phyloP scores from a whole-genome alignment of 2,329 filamentous ascomycete species.

The Exophiala lecanii-corni region DNA sequence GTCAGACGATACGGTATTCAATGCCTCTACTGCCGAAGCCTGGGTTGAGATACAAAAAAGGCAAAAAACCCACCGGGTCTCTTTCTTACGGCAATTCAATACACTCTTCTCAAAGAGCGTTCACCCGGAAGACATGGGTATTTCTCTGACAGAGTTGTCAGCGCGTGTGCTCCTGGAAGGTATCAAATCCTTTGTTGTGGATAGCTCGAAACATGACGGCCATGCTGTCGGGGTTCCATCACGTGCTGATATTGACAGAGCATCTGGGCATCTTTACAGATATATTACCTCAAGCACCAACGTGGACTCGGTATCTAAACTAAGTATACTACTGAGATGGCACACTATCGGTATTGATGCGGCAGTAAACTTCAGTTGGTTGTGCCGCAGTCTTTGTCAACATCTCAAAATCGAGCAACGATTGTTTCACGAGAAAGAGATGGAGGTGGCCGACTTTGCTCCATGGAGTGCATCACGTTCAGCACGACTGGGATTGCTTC shows the following conservation, averaged over 20 bases:
- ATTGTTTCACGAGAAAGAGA: constrained; percentile 31
- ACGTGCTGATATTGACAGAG: constrained; percentile 36
- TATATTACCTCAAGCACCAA: constrained; percentile 36
- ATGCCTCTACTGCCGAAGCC: constrained; percentile 37
- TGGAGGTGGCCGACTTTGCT: constrained; percentile 33
- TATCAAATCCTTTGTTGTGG: constrained; percentile 40
- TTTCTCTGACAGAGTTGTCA: constrained; percentile 5
- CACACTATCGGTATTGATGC: constrained; percentile 43
- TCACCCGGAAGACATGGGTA: constrained; percentile 6
- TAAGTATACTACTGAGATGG: constrained; percentile 41
- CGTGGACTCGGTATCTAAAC: constrained; percentile 33
- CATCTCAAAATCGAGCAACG: constrained; percentile 37
- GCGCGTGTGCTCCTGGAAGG: constrained; percentile 36
- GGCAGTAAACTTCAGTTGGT: constrained; percentile 37
- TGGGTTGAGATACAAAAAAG: constrained; percentile 36
- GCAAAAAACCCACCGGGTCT: neutral
- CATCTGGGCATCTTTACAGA: constrained; percentile 36
- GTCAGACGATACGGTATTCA: constrained; percentile 38
- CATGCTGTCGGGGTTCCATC: constrained; percentile 38
- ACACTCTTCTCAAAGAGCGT: constrained; percentile 41
- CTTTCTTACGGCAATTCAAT: constrained; percentile 31
- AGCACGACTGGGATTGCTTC: constrained; percentile 38
- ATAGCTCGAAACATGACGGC: constrained; percentile 34
- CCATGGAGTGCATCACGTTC: constrained; percentile 37
- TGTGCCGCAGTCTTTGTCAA: constrained; percentile 38